Evolutionary conservation across 2,329 filamentous ascomycete genomes (phyloP), one percentile per base, ranked within the genome.

Genomic region (Colletotrichum sp.): DNA sequence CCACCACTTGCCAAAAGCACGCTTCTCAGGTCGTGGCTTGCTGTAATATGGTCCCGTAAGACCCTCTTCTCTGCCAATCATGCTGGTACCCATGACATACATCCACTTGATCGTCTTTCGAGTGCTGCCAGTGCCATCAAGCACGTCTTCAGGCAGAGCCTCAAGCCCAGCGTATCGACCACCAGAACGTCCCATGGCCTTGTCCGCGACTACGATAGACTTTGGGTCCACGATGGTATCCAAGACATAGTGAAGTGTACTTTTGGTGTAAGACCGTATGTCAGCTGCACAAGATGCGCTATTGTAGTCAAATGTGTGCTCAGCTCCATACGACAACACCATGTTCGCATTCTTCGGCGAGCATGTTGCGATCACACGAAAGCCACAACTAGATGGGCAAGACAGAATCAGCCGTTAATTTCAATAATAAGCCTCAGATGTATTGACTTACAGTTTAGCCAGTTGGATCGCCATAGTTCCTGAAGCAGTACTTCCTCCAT

Each of bases 391-490:
- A 25, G 19, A 27, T 52, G 22, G 27, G 13, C 6, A 27, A 39
- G 2, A 11, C 6, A 6, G 7, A 8, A 36, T 66, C 8, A 66
- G 63, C n/a, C 27, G 19, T 5, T 9, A 8, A 8, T 16, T 5
- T 29, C 22, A 15, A 59, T 3, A 16, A 27, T 19, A 16, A 7
- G 36, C n/a, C 27, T 49, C 2, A 57, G n/a, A 16, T 19, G 29
- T 4, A 29, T 19, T 19, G 9, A 59, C 68, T 49, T 12, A 70
- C 79, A 82, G 69, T 44, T 81, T 84, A 19, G 87, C 78, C 16
- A 89, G 62, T 78, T 90, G 88, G 6, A 88, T 84, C 0, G 86
- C 87, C 69, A 85, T 79, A 1, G 85, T 87, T 1, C 88, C 89
- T 1, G 82, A 85, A 0, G 86, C 81, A 3, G 87, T 87, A 36